Percentiles rank a stretch among this genome's conserved stretches.
These are phyloP conservation scores for Macrophomina pseudophaseolina DNA, from an alignment of 2,329 filamentous ascomycete species.

Conservation along the genomic window DNA sequence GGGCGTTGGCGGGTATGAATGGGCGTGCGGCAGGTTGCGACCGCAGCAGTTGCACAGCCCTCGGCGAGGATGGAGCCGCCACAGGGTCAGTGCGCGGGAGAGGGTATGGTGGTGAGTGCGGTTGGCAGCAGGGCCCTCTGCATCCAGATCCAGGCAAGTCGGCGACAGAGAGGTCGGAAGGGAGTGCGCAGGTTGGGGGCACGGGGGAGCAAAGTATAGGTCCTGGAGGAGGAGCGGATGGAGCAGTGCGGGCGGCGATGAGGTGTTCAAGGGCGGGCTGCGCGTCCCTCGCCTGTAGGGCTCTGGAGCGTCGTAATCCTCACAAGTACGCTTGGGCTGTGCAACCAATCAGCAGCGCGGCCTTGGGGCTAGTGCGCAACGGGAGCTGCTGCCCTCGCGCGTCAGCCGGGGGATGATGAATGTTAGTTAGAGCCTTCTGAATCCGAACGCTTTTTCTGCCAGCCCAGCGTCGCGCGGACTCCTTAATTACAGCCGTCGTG, in stretches of 20 bases:
- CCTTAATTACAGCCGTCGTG: slow-evolving; percentile 15
- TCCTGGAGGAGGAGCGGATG: slow-evolving; percentile 9
- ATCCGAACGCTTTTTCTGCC: slow-evolving; percentile 10
- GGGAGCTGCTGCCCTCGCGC: slow-evolving; percentile 13
- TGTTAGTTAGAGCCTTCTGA: not conserved
- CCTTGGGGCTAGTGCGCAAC: not conserved
- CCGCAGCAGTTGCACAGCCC: slow-evolving; percentile 28
- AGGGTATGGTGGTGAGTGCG: slow-evolving; percentile 17
- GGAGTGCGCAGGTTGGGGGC: slow-evolving; percentile 15
- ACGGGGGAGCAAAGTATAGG: slow-evolving; percentile 21
- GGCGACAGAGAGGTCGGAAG: slow-evolving; percentile 20
- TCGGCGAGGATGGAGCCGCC: slow-evolving; percentile 22
- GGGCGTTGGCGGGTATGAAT: slow-evolving; percentile 20
- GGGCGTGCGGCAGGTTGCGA: slow-evolving; percentile 26
- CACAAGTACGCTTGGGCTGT: not conserved
- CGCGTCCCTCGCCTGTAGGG: slow-evolving; percentile 14
- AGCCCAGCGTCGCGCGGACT: slow-evolving; percentile 12
- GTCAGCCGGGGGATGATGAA: slow-evolving; percentile 20
- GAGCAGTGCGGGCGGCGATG: slow-evolving; percentile 23
- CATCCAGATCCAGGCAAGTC: slow-evolving; percentile 13
- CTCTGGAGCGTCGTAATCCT: not conserved
- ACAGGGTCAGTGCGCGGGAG: slow-evolving; percentile 27
- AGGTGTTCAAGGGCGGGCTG: slow-evolving; percentile 27
- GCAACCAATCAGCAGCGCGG: not conserved
- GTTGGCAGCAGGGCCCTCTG: slow-evolving; percentile 6